Base-by-base conservation (phyloP, 2,329 filamentous ascomycete species). In the Tolypocladium pustulatum region DNA sequence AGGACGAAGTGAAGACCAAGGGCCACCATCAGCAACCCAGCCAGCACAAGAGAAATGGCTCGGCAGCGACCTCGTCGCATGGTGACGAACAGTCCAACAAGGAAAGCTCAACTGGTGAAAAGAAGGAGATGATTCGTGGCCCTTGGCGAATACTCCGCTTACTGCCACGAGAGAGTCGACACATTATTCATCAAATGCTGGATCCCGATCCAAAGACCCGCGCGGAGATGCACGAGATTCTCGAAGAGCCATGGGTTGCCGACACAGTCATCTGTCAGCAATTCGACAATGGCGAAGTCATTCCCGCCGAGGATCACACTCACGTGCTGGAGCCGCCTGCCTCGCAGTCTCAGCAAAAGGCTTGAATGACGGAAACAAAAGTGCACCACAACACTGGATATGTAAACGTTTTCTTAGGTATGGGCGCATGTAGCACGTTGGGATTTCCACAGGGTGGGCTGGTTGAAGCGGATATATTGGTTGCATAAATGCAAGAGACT, bases 121-220 rank as follows among this genome's bases (percentile, higher is more conserved):
- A 83, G 68, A 88, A 85, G 67, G 88, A 92, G 69, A 84, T 91
- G 0, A 95, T 99, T 65, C 90, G 91, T 67, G 94, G 94, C 0
- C 94, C 94, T 2, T 96, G 93, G 89, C 84, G 94, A 54, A 82
- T 99, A 51, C 77, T 99, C 36, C 85, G 94, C 49, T 78, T 97
- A 40, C 78, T 99, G 12, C 94, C 94, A 0, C 82, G 93, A 60
- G 94, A 97, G 73, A 95, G 88, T 63, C 81, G 94, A 56, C 87
- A 93, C 69, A 91, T 99, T 62, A 88, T 99, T 58, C 87, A 90
- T 52, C 83, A 89, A 59, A 99, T 99, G 94, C 82, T 99, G 40
- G 91, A 94, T 67, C 81, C 97, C 56, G 85, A 96, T 66, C 91
- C 92, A 0, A 88, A 84, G 68, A 87, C 88, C 64, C 84, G 94